phyloP scores from a whole-genome alignment of 352 stramenopile genomes.

The Elongisporangium prolatum region DNA sequence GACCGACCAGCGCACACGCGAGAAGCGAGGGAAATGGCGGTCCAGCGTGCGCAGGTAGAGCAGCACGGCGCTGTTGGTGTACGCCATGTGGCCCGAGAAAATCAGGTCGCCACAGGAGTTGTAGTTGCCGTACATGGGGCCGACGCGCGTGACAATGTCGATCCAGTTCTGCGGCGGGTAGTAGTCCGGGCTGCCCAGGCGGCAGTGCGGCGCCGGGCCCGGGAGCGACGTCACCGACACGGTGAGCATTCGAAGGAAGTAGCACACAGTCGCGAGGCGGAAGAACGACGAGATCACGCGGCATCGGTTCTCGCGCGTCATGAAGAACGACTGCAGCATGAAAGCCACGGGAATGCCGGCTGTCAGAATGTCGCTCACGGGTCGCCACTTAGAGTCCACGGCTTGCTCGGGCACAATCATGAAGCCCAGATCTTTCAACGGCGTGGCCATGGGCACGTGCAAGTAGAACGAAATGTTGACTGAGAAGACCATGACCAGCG shows the following conservation, averaged over 20 bases:
- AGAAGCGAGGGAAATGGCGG: slow-evolving; percentile 43
- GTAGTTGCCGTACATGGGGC: slow-evolving; percentile 69
- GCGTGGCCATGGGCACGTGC: slow-evolving; percentile 47
- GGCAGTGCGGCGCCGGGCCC: slow-evolving; percentile 64
- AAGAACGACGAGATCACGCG: slow-evolving; percentile 58
- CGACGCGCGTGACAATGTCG: slow-evolving; percentile 68
- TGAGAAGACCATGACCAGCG: slow-evolving; percentile 58
- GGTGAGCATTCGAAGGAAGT: slow-evolving; percentile 64
- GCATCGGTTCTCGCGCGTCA: slow-evolving; percentile 45
- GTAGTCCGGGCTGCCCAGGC: slow-evolving; percentile 40
- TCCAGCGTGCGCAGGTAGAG: slow-evolving; percentile 61
- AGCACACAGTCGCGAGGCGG: slow-evolving; percentile 60
- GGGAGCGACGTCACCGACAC: slow-evolving; percentile 67
- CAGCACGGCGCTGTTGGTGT: slow-evolving; percentile 62
- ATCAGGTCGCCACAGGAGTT: slow-evolving; percentile 76
- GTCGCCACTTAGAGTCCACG: slow-evolving; percentile 47
- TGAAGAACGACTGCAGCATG: slow-evolving; percentile 43
- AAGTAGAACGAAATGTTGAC: slow-evolving; percentile 75
- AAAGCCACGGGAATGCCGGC: slow-evolving; percentile 54
- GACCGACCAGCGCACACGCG: slow-evolving; percentile 44
- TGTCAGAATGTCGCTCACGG: slow-evolving; percentile 65
- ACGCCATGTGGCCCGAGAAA: slow-evolving; percentile 74
- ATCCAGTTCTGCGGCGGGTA: slow-evolving; percentile 60
- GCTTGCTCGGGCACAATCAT: slow-evolving; percentile 66
- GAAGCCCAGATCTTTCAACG: slow-evolving; percentile 70